Percentiles rank a stretch among this genome's conserved stretches.
phyloP scores from a whole-genome alignment of 78 protist species.

The Monosiga brevicollis region DNA sequence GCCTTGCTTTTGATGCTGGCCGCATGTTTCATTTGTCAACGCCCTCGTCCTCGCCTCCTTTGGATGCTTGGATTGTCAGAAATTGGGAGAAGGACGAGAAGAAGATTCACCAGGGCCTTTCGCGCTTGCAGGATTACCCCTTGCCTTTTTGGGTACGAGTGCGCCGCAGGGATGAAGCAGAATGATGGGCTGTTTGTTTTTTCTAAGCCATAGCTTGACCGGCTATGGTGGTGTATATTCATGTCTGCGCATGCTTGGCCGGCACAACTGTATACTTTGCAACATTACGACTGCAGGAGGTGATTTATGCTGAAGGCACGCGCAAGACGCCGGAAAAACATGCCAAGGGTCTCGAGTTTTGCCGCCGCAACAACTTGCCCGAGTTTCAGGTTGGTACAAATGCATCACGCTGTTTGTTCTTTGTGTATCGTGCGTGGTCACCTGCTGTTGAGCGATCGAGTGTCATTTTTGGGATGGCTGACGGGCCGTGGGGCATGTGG shows the following conservation, averaged over 20 bases:
- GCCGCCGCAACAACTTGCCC: neutral
- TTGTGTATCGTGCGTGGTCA: too few species aligned
- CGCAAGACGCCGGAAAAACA: neutral
- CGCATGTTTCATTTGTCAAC: too few species aligned
- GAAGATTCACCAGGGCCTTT: neutral
- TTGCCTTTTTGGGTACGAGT: neutral
- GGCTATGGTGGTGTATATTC: neutral
- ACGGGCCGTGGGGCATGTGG: too few species aligned
- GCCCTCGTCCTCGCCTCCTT: too few species aligned
- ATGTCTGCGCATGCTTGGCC: neutral
- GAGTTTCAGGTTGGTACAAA: neutral
- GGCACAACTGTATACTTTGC: neutral
- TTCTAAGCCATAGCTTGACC: neutral
- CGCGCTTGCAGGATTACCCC: neutral
- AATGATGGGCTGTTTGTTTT: neutral
- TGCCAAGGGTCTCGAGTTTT: neutral
- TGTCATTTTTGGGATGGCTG: too few species aligned
- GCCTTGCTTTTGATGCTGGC: too few species aligned
- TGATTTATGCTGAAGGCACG: conserved; percentile 4
- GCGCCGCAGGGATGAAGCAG: conserved; percentile 3
- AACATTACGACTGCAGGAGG: neutral
- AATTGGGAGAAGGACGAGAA: neutral
- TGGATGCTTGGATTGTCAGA: too few species aligned
- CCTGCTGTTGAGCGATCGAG: too few species aligned
- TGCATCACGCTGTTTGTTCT: too few species aligned